Percentiles rank a stretch among this genome's conserved stretches.
phyloP scores from a whole-genome alignment of 495 filamentous ascomycete genomes.

The Podospora comata region DNA sequence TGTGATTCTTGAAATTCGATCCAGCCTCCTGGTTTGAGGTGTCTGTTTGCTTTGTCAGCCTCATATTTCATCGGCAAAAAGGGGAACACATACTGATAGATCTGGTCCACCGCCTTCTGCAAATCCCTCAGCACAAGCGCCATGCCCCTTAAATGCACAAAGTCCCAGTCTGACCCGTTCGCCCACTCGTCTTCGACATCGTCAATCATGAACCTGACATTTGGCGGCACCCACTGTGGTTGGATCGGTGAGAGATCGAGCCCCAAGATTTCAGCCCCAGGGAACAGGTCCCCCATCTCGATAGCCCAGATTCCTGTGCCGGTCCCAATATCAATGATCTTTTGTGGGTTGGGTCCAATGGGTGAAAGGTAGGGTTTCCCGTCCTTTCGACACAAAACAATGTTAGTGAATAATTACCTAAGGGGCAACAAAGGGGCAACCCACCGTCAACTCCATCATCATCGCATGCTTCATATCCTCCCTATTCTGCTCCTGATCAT shows the following conservation, averaged over 20 bases:
- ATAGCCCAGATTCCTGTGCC: slow-evolving; percentile 55
- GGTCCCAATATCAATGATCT: slow-evolving; percentile 50
- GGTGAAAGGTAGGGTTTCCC: slow-evolving; percentile 44
- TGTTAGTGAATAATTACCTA: background rate
- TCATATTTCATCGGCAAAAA: background rate
- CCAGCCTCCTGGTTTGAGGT: slow-evolving; percentile 37
- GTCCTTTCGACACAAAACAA: slow-evolving; percentile 19
- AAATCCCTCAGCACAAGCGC: slow-evolving; percentile 23
- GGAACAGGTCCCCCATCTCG: slow-evolving; percentile 40
- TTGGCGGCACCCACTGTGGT: slow-evolving; percentile 39
- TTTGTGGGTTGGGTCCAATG: slow-evolving; percentile 38
- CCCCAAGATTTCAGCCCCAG: slow-evolving; percentile 35
- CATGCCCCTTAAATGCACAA: slow-evolving; percentile 40
- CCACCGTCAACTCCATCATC: slow-evolving; percentile 26
- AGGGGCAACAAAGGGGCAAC: background rate
- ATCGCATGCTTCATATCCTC: slow-evolving; percentile 45
- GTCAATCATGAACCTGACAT: slow-evolving; percentile 43
- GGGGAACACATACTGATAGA: slow-evolving; percentile 26
- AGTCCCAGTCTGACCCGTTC: slow-evolving; percentile 32
- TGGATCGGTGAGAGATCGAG: slow-evolving; percentile 42
- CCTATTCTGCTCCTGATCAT: slow-evolving; percentile 49
- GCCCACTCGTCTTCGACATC: slow-evolving; percentile 45
- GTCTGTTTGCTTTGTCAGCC: slow-evolving; percentile 1
- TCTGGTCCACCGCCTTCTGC: slow-evolving; percentile 29
- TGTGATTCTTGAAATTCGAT: slow-evolving; percentile 42